Evolutionary conservation across 1,284 basidiomycete genomes (phyloP), one percentile per base, ranked within the genome.

Genomic region (Quambalaria eucalypti): DNA sequence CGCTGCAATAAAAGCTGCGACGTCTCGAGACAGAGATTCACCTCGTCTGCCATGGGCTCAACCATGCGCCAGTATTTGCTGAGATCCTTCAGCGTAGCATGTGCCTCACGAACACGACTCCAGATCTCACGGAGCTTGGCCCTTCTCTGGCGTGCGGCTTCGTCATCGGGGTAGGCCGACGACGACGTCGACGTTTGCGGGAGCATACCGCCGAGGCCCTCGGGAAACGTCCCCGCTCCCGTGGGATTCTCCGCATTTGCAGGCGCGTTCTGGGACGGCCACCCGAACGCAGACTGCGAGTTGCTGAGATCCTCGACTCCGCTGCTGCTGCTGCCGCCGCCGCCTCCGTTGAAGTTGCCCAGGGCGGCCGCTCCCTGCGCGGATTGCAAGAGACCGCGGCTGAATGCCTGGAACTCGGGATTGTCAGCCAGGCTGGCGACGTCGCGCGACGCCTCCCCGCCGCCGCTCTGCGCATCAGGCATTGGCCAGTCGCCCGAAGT

Each of bases 1-100:
- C 25, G 42, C 42, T 23, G n/a, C 4, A 46, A 26, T 6, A 69
- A 58, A 50, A 67, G 44, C 47, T 68, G 63, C 33, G 61, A 64
- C 10, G 67, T 68, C 48, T 66, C 61, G 21, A 71, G 56, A 49
- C 68, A 71, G n/a, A 62, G 55, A n/a, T 57, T 64, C 57, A 71
- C 63, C 36, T 69, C 67, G 46, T 66, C 64, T 2, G 60, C 63
- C 68, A 69, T 69, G 2, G 68, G 68, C 16, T 61, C 56, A 16
- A 65, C 66, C 28, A 65, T 64, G 23, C 64, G 61, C 66, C 68
- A 71, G 52, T 64, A 59, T 50, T 63, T 61, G 56, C 64, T 55
- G 14, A 70, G 51, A 28, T 59, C 63, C 51, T 57, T 55, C 21
- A 70, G 57, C 33, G 68, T 66, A 46, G 63, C 61, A 26, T 58